Percentiles rank a stretch among this genome's conserved stretches.
These are phyloP conservation scores for Ambrosia trifida DNA, from an alignment of 129 eudicot genomes.

Conservation along the genomic window DNA sequence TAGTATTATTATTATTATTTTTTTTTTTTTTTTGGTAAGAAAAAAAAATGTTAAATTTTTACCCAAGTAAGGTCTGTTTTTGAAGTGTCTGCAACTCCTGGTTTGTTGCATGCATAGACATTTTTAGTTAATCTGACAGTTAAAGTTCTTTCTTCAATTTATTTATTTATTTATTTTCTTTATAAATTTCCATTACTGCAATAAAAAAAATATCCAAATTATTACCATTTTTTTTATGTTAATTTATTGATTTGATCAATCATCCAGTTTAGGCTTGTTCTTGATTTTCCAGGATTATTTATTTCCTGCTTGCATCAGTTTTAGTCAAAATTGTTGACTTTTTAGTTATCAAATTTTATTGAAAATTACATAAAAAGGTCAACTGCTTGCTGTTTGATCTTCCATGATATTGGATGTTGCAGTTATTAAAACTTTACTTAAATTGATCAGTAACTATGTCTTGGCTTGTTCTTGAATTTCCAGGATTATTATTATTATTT, in stretches of 20 bases:
- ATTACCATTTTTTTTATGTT: not conserved
- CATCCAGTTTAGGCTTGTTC: not conserved
- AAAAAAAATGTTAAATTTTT: no score
- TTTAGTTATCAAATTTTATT: conserved; percentile 13
- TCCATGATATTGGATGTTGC: conserved; percentile 14
- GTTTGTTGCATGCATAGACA: conserved; percentile 16
- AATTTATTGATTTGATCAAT: not conserved
- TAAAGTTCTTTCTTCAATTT: no score
- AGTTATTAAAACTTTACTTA: not conserved
- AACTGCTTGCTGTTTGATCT: not conserved
- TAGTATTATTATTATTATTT: no score
- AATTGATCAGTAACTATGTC: not conserved
- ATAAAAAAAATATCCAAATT: no score
- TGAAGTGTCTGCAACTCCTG: not conserved
- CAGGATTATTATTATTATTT: not conserved
- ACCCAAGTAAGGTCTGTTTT: conserved; percentile 6
- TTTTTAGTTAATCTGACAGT: conserved; percentile 2
- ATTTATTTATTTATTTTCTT: no score
- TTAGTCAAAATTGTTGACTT: not conserved
- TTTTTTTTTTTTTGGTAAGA: no score
- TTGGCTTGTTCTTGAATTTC: not conserved
- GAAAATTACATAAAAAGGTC: conserved; percentile 12
- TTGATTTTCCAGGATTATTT: not conserved
- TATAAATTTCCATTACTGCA: no score
- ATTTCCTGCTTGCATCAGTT: not conserved